Conservation (phyloP, 768 basidiomycete genomes). For the Macrolepiota dolichaula region DNA sequence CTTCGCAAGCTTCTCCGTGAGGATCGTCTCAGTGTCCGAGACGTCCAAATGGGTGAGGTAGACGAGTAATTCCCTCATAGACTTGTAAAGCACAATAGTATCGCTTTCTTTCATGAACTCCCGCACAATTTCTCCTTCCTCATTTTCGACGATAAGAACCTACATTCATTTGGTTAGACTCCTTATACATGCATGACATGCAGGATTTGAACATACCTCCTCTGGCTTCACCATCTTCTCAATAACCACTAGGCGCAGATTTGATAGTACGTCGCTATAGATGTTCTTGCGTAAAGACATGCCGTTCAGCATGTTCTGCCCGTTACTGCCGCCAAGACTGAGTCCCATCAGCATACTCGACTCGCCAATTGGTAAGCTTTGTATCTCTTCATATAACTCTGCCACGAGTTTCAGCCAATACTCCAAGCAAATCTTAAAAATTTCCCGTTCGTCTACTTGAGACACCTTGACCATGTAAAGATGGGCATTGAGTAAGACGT, state of each 20-base stretch:
- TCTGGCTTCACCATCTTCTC: conserved; percentile 99
- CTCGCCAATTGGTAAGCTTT: conserved; percentile 84
- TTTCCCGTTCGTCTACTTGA: conserved; percentile 96
- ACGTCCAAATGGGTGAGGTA: conserved; percentile 98
- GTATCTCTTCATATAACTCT: conserved; percentile 96
- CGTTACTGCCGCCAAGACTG: conserved; percentile 69
- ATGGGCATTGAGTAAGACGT: conserved; percentile 94
- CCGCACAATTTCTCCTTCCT: conserved; percentile 98
- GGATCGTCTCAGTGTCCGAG: conserved; percentile 91
- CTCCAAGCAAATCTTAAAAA: conserved; percentile 98
- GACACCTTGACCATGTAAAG: conserved; percentile 98
- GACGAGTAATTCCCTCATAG: conserved; percentile 95
- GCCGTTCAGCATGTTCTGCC: conserved; percentile 67
- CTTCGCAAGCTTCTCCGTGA: conserved; percentile 95
- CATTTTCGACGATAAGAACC: conserved; percentile 98
- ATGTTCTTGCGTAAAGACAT: conserved; percentile 89
- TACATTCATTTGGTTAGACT: conserved; percentile 25
- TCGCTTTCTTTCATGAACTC: conserved; percentile 99
- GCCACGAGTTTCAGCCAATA: conserved; percentile 97
- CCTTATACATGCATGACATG: neutral
- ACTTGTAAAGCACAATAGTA: conserved; percentile 98
- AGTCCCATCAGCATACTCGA: conserved; percentile 86
- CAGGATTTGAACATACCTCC: conserved; percentile 68
- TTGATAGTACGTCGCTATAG: conserved; percentile 92
- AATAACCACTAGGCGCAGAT: conserved; percentile 92